Percentiles rank a stretch among this genome's conserved stretches.
Evolutionary conservation across 2,329 filamentous ascomycete species (phyloP).

Genomic region (Colletotrichum simmondsii): DNA sequence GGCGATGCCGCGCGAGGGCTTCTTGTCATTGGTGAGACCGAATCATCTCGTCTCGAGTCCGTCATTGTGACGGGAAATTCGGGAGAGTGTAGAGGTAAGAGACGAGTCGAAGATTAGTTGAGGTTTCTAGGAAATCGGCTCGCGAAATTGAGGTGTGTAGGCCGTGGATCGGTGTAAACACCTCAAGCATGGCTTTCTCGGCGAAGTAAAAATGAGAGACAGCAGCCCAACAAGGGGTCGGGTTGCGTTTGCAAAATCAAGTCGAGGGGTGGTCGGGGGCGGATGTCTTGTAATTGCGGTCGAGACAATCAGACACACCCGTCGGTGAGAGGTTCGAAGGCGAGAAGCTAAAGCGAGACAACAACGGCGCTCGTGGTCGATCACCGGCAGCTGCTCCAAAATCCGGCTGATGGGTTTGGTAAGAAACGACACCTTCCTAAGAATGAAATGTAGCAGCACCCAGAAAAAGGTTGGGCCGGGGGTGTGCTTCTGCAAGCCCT

Average conservation of each 20-base stretch:
- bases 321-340: neutral
- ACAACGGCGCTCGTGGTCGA: slow-evolving; percentile 1
- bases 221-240: slow-evolving; percentile 8
- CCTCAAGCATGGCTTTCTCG: slow-evolving; percentile 4
- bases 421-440: neutral
- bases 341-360: slow-evolving; percentile 13
- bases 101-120: neutral
- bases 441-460: neutral
- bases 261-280: neutral
- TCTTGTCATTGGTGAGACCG: slow-evolving; percentile 39
- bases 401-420: neutral
- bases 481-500: slow-evolving; percentile 20
- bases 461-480: neutral
- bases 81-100: neutral
- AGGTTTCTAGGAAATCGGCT: neutral
- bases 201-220: slow-evolving; percentile 1
- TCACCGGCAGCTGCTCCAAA: neutral
- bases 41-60: slow-evolving; percentile 36
- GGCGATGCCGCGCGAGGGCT: slow-evolving; percentile 23
- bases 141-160: neutral
- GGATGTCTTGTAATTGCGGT: neutral
- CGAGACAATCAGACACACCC: neutral
- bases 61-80: slow-evolving; percentile 25
- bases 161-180: neutral
- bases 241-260: neutral